These are phyloP conservation scores for Trichoderma aggressivum DNA, from an alignment of 2,329 filamentous ascomycete genomes.

Conservation along the genomic window DNA sequence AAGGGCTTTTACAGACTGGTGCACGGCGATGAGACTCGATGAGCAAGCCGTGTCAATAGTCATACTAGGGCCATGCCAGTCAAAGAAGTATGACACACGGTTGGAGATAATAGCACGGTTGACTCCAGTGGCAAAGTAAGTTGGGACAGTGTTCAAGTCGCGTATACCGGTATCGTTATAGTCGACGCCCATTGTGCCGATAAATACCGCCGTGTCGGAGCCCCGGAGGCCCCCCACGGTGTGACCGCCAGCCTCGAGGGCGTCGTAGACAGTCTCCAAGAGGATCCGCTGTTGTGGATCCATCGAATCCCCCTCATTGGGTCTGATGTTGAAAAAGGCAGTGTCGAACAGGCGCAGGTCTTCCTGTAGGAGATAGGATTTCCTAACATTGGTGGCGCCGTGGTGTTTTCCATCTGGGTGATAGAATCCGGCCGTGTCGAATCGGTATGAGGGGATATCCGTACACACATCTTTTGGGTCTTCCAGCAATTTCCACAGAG, in stretches of 20 bases:
- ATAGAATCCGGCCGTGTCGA: conserved; percentile 24
- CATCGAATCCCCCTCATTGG: neutral
- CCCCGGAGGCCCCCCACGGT: conserved; percentile 22
- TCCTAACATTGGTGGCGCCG: conserved; percentile 29
- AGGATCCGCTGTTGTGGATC: conserved; percentile 23
- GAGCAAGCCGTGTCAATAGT: conserved; percentile 53
- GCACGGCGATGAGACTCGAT: conserved; percentile 44
- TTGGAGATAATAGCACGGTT: conserved; percentile 42
- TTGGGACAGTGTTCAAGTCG: conserved; percentile 29
- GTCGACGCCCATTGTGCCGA: conserved; percentile 34
- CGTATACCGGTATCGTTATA: conserved; percentile 34
- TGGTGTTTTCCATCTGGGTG: conserved; percentile 26
- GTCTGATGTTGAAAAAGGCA: too few relatives aligned
- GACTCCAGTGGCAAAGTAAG: conserved; percentile 41
- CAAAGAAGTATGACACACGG: conserved; percentile 43
- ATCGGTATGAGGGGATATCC: conserved; percentile 20
- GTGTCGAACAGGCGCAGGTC: too few relatives aligned
- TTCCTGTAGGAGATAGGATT: conserved; percentile 26
- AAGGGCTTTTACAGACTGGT: conserved; percentile 34
- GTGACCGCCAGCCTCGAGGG: conserved; percentile 35
- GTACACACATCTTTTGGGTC: too few relatives aligned
- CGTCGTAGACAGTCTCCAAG: conserved; percentile 42
- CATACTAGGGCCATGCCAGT: conserved; percentile 45
- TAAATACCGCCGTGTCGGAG: conserved; percentile 36
- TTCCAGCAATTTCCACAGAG: conserved; percentile 18